Evolutionary conservation across 176 grass and related monocot species (phyloP).

Genomic region (Tuctoria greenei): DNA sequence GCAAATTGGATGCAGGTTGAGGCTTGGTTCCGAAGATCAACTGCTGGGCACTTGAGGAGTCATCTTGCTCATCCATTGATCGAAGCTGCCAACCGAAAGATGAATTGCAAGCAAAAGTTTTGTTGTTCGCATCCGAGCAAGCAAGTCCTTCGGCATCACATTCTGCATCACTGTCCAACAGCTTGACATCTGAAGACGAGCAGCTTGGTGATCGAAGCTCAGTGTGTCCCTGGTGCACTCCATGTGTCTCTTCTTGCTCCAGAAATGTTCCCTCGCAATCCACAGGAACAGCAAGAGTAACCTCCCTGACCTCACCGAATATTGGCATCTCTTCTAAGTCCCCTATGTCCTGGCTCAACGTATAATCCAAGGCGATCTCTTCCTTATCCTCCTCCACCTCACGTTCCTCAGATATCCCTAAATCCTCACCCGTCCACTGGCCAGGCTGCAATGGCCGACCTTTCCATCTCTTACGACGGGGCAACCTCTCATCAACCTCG

Average conservation of each 20-base stretch:
- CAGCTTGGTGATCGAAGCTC: neutral
- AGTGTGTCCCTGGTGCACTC: neutral
- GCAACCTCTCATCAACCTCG: neutral
- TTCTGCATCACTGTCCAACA: neutral
- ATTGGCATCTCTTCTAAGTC: slow-evolving; percentile 27
- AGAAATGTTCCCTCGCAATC: neutral
- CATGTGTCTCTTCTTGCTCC: neutral
- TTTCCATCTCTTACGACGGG: neutral
- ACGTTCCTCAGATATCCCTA: neutral
- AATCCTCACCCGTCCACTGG: neutral
- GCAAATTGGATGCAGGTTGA: neutral
- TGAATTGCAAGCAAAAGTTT: neutral
- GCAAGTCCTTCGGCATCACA: neutral
- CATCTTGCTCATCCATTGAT: slow-evolving; percentile 1
- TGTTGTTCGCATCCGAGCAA: neutral
- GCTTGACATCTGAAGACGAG: neutral
- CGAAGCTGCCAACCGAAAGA: neutral
- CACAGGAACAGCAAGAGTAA: neutral
- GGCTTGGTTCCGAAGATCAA: neutral
- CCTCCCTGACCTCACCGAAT: slow-evolving; percentile 6
- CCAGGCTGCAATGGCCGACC: neutral
- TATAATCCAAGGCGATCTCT: neutral
- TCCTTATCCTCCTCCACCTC: neutral
- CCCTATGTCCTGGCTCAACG: neutral
- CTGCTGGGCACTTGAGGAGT: neutral